Evolutionary conservation across 2,329 filamentous ascomycete species (phyloP).

Genomic region (Zelopaecilomyces penicillatus): DNA sequence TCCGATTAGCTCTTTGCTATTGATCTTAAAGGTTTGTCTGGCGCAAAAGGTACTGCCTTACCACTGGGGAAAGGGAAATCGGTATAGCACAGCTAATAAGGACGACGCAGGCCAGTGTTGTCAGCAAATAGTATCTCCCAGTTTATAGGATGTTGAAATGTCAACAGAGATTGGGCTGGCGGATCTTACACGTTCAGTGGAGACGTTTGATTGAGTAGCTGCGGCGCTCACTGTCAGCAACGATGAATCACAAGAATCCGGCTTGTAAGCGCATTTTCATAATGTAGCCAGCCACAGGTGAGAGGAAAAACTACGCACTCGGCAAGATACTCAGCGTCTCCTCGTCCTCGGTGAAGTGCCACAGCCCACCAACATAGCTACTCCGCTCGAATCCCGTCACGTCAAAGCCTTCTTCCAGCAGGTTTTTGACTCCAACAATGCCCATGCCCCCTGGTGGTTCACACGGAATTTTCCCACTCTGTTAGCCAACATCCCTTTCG

Average conservation of each 20-base stretch:
- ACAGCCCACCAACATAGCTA: constrained; percentile 32
- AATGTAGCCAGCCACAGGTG: neutral
- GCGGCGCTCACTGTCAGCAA: neutral
- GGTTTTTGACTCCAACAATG: constrained; percentile 32
- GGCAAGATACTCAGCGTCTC: constrained; percentile 26
- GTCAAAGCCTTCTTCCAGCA: constrained; percentile 36
- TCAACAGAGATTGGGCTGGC: too few species aligned
- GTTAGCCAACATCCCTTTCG: constrained; percentile 4
- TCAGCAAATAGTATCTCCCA: neutral
- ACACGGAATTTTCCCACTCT: too few species aligned
- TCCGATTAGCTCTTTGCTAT: too few species aligned
- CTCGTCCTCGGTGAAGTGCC: constrained; percentile 29
- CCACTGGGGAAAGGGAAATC: constrained; percentile 27
- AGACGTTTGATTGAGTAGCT: constrained; percentile 21
- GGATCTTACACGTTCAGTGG: constrained; percentile 12
- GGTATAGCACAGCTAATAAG: constrained; percentile 18
- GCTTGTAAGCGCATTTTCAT: neutral
- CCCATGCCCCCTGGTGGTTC: constrained; percentile 24
- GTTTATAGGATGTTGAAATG: too few species aligned
- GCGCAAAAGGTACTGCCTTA: neutral
- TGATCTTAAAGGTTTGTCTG: neutral
- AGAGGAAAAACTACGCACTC: constrained; percentile 16
- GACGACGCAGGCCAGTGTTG: neutral
- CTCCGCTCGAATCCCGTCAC: constrained; percentile 35
- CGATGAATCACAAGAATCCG: neutral